Conservation (phyloP, 345 rosid species). For the Anacardium occidentale region DNA sequence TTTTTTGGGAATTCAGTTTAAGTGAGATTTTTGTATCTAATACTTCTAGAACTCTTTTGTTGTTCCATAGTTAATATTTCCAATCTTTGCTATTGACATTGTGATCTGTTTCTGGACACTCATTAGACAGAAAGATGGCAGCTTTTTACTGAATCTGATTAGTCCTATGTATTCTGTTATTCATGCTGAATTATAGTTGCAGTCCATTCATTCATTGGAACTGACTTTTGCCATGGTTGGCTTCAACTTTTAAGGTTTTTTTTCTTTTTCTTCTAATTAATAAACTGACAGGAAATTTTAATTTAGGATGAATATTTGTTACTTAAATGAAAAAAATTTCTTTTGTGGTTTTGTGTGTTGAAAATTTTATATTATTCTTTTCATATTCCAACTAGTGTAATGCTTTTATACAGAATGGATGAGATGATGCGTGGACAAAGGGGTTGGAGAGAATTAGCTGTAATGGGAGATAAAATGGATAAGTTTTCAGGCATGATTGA, state of each 20-base stretch:
- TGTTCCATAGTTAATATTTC: neutral
- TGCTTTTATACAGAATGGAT: constrained; percentile 61
- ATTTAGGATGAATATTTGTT: neutral
- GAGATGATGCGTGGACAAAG: constrained; percentile 94
- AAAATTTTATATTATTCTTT: neutral
- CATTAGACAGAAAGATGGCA: neutral
- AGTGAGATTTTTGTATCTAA: no score
- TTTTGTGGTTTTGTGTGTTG: neutral
- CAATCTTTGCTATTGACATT: neutral
- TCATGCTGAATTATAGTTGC: neutral
- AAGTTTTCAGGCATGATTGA: constrained; percentile 76
- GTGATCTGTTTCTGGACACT: neutral
- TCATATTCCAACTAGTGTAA: constrained; percentile 4
- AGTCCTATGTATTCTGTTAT: neutral
- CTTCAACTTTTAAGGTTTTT: neutral
- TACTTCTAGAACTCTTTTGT: neutral
- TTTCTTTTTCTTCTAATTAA: neutral
- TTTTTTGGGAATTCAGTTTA: no score
- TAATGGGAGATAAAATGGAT: constrained; percentile 74
- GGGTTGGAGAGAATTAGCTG: constrained; percentile 85
- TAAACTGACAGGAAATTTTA: neutral
- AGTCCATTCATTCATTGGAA: neutral
- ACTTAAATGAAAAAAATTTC: neutral
- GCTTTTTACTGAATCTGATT: neutral
- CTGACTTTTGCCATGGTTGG: neutral